These are phyloP conservation scores for Paraconiothyrium brasiliense DNA, from an alignment of 2,329 filamentous ascomycete species.

Conservation along the genomic window DNA sequence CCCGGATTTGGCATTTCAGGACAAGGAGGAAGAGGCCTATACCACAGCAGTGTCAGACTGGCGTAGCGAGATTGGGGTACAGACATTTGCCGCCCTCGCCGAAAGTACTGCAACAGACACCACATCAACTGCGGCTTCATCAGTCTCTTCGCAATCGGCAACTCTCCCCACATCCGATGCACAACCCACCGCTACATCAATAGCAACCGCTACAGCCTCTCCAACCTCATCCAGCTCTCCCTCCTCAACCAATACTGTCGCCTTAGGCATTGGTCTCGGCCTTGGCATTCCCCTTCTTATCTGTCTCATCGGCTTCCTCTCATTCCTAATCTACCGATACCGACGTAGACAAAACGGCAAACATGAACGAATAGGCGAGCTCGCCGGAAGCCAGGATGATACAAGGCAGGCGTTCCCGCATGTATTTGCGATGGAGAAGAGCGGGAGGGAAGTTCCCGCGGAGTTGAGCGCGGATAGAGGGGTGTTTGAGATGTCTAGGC, in stretches of 20 bases:
- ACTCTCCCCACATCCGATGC: neutral
- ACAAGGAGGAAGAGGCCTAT: constrained; percentile 3
- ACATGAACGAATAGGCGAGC: neutral
- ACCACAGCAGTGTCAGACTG: constrained; percentile 7
- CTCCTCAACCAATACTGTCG: neutral
- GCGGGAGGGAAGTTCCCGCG: constrained; percentile 11
- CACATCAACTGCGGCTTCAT: neutral
- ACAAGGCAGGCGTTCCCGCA: constrained; percentile 6
- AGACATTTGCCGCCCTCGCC: neutral
- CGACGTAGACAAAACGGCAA: neutral
- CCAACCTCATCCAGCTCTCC: neutral
- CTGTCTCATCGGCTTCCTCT: neutral
- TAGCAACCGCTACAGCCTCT: neutral
- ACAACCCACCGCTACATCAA: neutral
- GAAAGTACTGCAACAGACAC: neutral
- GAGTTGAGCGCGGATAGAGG: constrained; percentile 8
- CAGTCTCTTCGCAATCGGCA: neutral
- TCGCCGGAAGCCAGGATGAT: neutral
- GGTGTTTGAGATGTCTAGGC: constrained; percentile 13
- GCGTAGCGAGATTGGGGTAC: neutral
- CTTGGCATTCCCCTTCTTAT: neutral
- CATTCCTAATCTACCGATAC: neutral
- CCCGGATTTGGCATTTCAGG: neutral
- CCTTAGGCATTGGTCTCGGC: neutral
- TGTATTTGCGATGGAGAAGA: constrained; percentile 9